Evolutionary conservation across 1,139 yeast genomes (phyloP), one percentile per base, ranked within the genome.

Genomic region (Meyerozyma guilliermondii): DNA sequence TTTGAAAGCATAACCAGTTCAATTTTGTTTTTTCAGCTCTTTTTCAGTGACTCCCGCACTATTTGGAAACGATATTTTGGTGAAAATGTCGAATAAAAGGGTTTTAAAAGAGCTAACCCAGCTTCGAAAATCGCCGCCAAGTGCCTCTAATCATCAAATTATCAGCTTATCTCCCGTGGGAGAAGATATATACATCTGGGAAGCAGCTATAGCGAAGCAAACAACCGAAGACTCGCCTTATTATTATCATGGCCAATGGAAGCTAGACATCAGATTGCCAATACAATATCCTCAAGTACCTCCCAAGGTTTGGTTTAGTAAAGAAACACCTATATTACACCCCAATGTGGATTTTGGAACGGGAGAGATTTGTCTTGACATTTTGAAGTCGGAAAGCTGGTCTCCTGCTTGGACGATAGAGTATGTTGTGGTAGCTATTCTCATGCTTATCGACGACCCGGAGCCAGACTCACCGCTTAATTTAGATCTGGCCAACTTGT

Each of bases 401-500:
- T 78, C 92, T 0, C 96, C 96, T 0, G 95, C 95, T 2, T 89
- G 96, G 95, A 81, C 86, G 35, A 59, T 89, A 36, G 68, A 80
- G 41, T 74, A 85, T 44, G 74, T 87, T n/a, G 69, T 87, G 39
- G 74, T 80, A 26, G 95, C 96, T 0, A 78, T 88, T 1, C 66
- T 83, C 43, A 74, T 81, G 56, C 71, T 89, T 48, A 63, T 89
- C 18, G 80, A 76, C 43, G 81, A 81, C 43, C 96, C 96, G 0
- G 96, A 85, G 56, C 92, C 95, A 0, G 85, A 85, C 52, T 81
- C 91, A 31, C 97, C 97, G 1, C 66, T 89, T 39, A 87, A 89
- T 56, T 74, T 89, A 23, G 97, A 89, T 58, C 78, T 87, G 59
- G 94, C 96, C n/a, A 87, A 84, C 54, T 61, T 89, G 40, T 74